phyloP scores from a whole-genome alignment of 352 stramenopile genomes.

The Halophytophthora batemanensis region DNA sequence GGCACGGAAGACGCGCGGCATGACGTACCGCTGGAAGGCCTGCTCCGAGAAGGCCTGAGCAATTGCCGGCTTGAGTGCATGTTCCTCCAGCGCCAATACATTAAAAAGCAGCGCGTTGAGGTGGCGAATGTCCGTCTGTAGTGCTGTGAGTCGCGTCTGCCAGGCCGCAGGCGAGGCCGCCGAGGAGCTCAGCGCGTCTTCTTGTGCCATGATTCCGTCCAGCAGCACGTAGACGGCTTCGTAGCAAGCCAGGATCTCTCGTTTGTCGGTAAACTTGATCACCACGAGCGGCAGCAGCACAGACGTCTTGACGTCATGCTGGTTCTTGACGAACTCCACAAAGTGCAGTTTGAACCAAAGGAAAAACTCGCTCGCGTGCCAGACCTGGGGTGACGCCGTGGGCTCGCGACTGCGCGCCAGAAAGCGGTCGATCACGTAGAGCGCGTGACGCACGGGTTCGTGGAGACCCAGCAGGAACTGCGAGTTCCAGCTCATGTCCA shows the following conservation, averaged over 20 bases:
- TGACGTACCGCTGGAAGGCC: constrained; percentile 71
- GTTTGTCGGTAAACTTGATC: constrained; percentile 57
- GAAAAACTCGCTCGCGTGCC: constrained; percentile 73
- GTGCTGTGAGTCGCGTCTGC: constrained; percentile 35
- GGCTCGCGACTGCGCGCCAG: constrained; percentile 53
- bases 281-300: constrained; percentile 65
- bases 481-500: constrained; percentile 69
- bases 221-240: constrained; percentile 61
- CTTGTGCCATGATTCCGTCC: constrained; percentile 51
- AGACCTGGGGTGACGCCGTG: constrained; percentile 35
- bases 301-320: constrained; percentile 66
- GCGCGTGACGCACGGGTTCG: constrained; percentile 73
- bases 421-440: constrained; percentile 84
- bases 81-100: constrained; percentile 67
- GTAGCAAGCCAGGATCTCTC: constrained; percentile 61
- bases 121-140: constrained; percentile 73
- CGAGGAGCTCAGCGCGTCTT: constrained; percentile 46
- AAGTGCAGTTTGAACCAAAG: constrained; percentile 80
- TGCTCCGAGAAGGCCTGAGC: constrained; percentile 64
- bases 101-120: constrained; percentile 69
- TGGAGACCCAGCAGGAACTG: constrained; percentile 75
- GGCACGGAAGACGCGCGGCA: constrained; percentile 67
- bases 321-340: constrained; percentile 70
- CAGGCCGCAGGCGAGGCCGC: constrained; percentile 45
- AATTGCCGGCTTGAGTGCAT: constrained; percentile 52